Base-by-base conservation (phyloP, 768 basidiomycete species). In the Psilocybe sp. region DNA sequence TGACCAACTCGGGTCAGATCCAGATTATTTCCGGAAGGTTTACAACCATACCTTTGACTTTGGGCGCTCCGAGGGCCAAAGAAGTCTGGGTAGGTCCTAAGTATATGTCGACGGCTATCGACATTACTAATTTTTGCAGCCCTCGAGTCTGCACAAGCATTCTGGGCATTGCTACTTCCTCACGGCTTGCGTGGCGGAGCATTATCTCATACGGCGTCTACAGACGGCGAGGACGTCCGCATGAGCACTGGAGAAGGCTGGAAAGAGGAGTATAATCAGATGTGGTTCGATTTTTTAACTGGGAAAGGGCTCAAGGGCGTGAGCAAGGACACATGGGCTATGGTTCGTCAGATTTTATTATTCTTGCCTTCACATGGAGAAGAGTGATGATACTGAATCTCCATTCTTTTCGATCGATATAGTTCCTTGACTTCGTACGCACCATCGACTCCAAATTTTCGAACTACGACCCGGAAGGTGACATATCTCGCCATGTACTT, bases 261-360 rank as follows among this genome's bases (percentile, higher is more conserved):
- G 85, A 73, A 76, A 55, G 69, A 72, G 42, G 75, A 80, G 53
- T 79, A 87, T 60, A 80, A 76, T 13, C 63, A 80, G 19, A 81
- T 79, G 79, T 95, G 92, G 92, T 81, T 86, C 59, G 82, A 85
- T n/a, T 95, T 82, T 64, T 65, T 94, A 64, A 68, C 63, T 31
- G 70, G 78, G 61, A 84, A 79, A 55, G 83, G 82, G 1, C 73
- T 73, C 16, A 87, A 87, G 62, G 91, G 89, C 4, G 78, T 95
- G 31, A 92, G 89, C 69, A 90, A 88, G 69, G 92, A 92, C 69
- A 89, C 88, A 14, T 93, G 91, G 92, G 67, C 75, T 45, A 92
- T 93, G 90, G 91, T 89, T 43, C 38, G 83, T 69, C 12, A 40
- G 41, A 34, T 23, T 46, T 45, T 35, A 18, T 39, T 16, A 35